Evolutionary conservation across 2,329 filamentous ascomycete genomes (phyloP).

Genomic region (Botryotinia narcissicola): DNA sequence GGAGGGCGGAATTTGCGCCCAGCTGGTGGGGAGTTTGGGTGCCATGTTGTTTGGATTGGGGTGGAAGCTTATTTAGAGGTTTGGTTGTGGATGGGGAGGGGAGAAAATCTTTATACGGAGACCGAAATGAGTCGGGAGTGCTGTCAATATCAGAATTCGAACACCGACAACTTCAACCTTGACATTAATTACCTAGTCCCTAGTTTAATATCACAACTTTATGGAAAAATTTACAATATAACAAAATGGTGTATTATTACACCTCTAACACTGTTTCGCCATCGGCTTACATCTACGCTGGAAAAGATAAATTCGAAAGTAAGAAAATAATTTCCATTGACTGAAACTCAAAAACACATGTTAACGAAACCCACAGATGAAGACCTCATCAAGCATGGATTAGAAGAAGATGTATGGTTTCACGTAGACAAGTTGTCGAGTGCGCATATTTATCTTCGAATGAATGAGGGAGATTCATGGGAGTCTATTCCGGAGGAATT

Average conservation of each 20-base stretch:
- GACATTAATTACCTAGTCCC: background rate
- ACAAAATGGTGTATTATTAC: conserved; percentile 90
- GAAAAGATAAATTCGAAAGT: conserved; percentile 99
- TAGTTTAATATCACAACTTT: conserved; percentile 21
- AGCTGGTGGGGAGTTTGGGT: conserved; percentile 39
- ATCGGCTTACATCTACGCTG: conserved; percentile 86
- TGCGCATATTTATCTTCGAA: conserved; percentile 91
- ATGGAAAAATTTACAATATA: conserved; percentile 26
- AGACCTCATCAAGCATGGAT: conserved; percentile 89
- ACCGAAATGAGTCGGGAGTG: conserved; percentile 24
- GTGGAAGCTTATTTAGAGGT: conserved; percentile 21
- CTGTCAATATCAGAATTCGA: conserved; percentile 36
- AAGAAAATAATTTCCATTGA: conserved; percentile 29
- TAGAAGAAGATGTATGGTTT: conserved; percentile 98
- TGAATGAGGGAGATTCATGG: conserved; percentile 78
- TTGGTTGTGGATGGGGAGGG: conserved; percentile 15
- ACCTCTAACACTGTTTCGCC: conserved; percentile 81
- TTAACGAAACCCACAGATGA: conserved; percentile 64
- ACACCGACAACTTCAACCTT: background rate
- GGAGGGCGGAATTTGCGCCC: conserved; percentile 35
- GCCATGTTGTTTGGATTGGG: conserved; percentile 33
- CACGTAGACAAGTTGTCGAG: conserved; percentile 97
- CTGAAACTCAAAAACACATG: background rate
- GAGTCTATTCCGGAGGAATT: conserved; percentile 73
- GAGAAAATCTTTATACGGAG: conserved; percentile 31